Evolutionary conservation across 2,329 filamentous ascomycete species (phyloP), one percentile per base, ranked within the genome.

Genomic region (Cladosporium velox): DNA sequence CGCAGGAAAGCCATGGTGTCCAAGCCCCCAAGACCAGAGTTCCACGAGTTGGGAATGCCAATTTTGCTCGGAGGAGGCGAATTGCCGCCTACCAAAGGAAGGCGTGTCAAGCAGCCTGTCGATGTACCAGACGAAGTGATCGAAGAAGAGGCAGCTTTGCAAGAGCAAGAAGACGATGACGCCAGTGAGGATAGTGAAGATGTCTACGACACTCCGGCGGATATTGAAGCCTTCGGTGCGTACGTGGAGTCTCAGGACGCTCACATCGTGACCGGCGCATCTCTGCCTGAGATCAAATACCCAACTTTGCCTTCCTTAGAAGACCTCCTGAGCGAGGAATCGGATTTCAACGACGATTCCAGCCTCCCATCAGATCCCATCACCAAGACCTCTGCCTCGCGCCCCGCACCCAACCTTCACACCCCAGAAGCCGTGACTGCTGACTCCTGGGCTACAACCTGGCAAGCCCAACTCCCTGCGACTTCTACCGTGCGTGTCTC

Each of bases 1-100:
- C 86, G 90, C 72, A 84, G 93, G 18, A 82, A 86, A 70, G 80
- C 81, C 7, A 81, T 97, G 67, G 78, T 86, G 14, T 92, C 92
- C 1, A 84, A 80, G 2, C 93, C 93, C 5, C 90, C 91, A 3
- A 82, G 86, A 7, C 92, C 93, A 0, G 83, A 85, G 18, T 84
- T 87, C 71, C 88, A 86, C 3, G 93, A 96, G 73, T 80, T 88
- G 4, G 83, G 88, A 52, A 72, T 85, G 28, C 88, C 89, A 0
- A 90, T 93, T 64, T 79, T 83, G 18, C 74, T 88, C 18, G 82
- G 83, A 0, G 79, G 84, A 54, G 83, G 81, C 34, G 70, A 62
- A 15, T 59, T 64, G 55, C 49, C 67, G 18, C 28, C 44, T 12
- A 34, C 52, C 6, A 32, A 52, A 66, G 44, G 7, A 38, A 34